These are phyloP conservation scores for Dryas octopetala DNA, from an alignment of 306 rosid genomes.

Conservation along the genomic window DNA sequence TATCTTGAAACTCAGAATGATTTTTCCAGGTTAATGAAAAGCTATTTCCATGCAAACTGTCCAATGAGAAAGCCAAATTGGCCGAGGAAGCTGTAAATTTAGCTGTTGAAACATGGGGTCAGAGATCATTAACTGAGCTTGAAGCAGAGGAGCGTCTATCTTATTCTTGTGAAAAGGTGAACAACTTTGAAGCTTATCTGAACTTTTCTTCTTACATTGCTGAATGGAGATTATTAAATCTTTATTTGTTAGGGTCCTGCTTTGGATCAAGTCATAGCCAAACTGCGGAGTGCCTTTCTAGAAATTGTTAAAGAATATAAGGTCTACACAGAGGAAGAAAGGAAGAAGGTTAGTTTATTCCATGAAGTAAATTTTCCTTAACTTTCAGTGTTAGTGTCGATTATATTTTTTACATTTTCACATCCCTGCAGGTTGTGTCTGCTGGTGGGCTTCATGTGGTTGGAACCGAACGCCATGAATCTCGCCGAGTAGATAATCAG, in stretches of 20 bases:
- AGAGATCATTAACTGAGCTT: constrained; percentile 81
- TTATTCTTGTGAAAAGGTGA: constrained; percentile 90
- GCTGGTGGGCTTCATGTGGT: constrained; percentile 98
- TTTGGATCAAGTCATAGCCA: constrained; percentile 79
- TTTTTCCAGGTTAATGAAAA: constrained; percentile 75
- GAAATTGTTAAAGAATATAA: constrained; percentile 82
- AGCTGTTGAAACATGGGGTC: constrained; percentile 88
- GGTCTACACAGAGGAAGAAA: constrained; percentile 84
- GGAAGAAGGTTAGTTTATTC: constrained; percentile 60
- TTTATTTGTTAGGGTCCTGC: constrained; percentile 74
- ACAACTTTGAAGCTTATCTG: constrained; percentile 12
- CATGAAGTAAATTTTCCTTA: constrained; percentile 18
- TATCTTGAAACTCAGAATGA: constrained; percentile 28
- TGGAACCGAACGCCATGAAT: constrained; percentile 95
- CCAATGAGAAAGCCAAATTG: constrained; percentile 57
- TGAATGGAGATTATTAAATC: constrained; percentile 12
- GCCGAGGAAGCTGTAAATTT: constrained; percentile 76
- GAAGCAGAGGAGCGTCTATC: constrained; percentile 98
- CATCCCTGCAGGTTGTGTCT: constrained; percentile 67
- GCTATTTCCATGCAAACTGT: constrained; percentile 81
- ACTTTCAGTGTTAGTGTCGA: constrained; percentile 22
- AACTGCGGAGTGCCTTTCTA: constrained; percentile 71
- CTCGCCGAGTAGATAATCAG: constrained; percentile 95
- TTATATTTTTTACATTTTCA: constrained; percentile 23
- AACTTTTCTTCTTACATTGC: not conserved